Percentiles rank a stretch among this genome's conserved stretches.
These are phyloP conservation scores for Rhizophagus sp. DNA, from an alignment of 192 early-diverging fungal species.

Conservation along the genomic window DNA sequence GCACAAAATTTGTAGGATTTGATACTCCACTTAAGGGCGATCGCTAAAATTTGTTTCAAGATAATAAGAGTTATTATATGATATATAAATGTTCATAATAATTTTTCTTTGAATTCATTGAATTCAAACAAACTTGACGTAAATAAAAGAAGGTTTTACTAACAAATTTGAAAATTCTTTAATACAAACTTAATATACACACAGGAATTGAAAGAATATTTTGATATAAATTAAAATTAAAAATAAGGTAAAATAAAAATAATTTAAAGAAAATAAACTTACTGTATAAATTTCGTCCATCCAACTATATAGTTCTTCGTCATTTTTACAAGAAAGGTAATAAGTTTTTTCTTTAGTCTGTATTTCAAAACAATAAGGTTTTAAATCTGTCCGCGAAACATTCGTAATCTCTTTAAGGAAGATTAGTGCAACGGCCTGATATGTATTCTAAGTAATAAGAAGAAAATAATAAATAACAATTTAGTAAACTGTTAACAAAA, in stretches of 20 bases:
- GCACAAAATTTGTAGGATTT: slow-evolving; percentile 84
- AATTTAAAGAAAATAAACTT: not conserved
- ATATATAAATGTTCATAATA: too few species aligned
- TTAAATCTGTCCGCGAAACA: slow-evolving; percentile 86
- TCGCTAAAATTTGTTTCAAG: slow-evolving; percentile 54
- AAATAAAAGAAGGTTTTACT: not conserved
- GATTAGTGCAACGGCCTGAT: slow-evolving; percentile 85
- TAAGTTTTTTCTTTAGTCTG: slow-evolving; percentile 92
- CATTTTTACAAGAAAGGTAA: slow-evolving; percentile 89
- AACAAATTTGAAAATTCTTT: not conserved
- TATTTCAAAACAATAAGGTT: slow-evolving; percentile 94
- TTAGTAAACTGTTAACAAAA: not conserved
- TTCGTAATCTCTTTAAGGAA: slow-evolving; percentile 91
- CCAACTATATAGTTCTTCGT: slow-evolving; percentile 98
- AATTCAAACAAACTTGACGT: slow-evolving; percentile 3
- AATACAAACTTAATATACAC: too few species aligned
- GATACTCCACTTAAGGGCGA: slow-evolving; percentile 78
- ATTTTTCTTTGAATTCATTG: too few species aligned
- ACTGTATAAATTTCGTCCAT: slow-evolving; percentile 97
- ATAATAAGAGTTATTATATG: not conserved
- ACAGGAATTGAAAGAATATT: not conserved
- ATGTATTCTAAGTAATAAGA: slow-evolving; percentile 60
- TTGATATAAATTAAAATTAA: not conserved
- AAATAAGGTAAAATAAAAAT: not conserved
- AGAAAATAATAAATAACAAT: not conserved